Conservation (phyloP, 495 filamentous ascomycete species). For the Choiromyces venosus region DNA sequence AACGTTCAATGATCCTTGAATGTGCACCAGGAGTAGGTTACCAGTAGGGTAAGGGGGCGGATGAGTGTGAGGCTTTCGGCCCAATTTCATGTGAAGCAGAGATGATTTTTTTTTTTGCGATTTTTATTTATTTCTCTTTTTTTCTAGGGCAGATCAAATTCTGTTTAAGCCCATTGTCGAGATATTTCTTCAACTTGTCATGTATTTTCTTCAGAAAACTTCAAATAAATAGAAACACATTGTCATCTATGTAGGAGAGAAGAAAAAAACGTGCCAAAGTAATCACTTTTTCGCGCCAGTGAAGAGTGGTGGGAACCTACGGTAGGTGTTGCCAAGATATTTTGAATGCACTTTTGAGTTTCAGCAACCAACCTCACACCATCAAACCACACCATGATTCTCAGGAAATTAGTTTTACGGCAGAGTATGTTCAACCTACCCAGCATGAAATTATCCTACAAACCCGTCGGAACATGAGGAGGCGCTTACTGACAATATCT, state of each 20-base stretch:
- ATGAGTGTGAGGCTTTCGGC: neutral
- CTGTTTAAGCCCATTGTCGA: neutral
- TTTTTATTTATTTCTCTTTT: constrained; percentile 10
- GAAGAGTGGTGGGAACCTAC: neutral
- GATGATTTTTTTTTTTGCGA: constrained; percentile 1
- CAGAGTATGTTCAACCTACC: constrained; percentile 20
- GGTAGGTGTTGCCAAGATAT: constrained; percentile 1
- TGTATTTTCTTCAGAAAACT: neutral
- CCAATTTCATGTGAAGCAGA: constrained; percentile 9
- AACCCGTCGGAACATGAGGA: neutral
- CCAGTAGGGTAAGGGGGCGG: neutral
- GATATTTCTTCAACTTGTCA: neutral
- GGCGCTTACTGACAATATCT: constrained; percentile 10
- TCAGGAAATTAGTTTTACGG: constrained; percentile 27
- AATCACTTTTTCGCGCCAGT: neutral
- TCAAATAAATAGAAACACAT: neutral
- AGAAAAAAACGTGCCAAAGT: neutral
- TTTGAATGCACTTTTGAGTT: neutral
- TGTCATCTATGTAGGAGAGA: neutral
- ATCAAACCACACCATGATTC: constrained; percentile 25
- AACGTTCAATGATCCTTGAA: neutral
- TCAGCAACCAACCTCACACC: neutral
- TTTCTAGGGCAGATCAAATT: neutral
- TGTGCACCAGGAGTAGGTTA: neutral
- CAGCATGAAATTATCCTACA: neutral